Base-by-base conservation (phyloP, 805 yeast genomes). In the Scheffersomyces ergatensis region DNA sequence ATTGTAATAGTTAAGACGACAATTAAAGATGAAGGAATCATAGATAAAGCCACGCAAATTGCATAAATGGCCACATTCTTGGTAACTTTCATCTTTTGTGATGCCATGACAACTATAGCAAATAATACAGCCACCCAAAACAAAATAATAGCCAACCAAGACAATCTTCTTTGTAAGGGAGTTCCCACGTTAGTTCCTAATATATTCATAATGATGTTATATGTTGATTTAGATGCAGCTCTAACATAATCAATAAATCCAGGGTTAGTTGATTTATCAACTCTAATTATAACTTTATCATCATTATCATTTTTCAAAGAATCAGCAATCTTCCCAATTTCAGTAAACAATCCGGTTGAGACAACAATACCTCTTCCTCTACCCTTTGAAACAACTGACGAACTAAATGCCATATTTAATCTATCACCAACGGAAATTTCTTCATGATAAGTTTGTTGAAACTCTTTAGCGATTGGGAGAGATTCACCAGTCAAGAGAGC, bases 31-130 rank as follows among this genome's bases (percentile, higher is more conserved):
- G 89, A 84, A 2, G 93, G 93, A 48, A 85, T 85, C 89, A 85
- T 85, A 4, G 90, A 80, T 36, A 85, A 66, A 0, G 85, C 86
- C 36, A 85, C 90, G 65, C 95, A 88, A 54, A 89, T 83, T 19
- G 96, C 96, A 57, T 88, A 88, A 36, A 88, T 81, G 12, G 95
- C 95, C 27, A 88, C 93, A 50, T 87, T 89, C 42, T 73, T 77
- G 49, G 78, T 81, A n/a, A 88, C 95, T 11, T 67, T 54, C 61
- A 87, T 81, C 45, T 76, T 76, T 62, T 88, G 95, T 8, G 93
- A 79, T 2, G 82, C 95, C 95, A 88, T 84, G 3, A 86, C 95
- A 15, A 89, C 79, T 42, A 89, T 81, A 1, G 96, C 96, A 55
- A 87, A 83, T 1, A 89, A 50, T n/a, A 88, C 93, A 4, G 96